Base-by-base conservation (phyloP, 768 basidiomycete genomes). In the Naganishia kalamii region DNA sequence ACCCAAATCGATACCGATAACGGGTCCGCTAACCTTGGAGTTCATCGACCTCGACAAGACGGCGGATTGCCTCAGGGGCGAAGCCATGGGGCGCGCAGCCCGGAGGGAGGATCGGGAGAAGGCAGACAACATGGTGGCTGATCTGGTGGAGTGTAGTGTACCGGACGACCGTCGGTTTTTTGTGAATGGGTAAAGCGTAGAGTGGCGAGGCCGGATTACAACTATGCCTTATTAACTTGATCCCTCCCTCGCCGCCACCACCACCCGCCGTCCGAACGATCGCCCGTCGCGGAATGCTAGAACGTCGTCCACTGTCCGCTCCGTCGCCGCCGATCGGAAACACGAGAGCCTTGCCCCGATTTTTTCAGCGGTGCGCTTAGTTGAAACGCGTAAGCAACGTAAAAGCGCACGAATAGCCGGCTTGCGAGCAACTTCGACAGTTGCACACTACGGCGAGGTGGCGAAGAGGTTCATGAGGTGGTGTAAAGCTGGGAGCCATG, bases 1-100 rank as follows among this genome's bases (percentile, higher is more conserved):
- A 43, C 92, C 93, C 82, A 98, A 83, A 81, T 97, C 93, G 82
- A 98, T 97, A 82, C 93, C 91, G 78, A 93, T 83, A 66, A 96
- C 91, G 37, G 72, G 74, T 29, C 75, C 92, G 69, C 83, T 85
- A 79, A 94, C 89, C 85, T 94, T 96, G 70, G 88, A 86, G 83
- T 92, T 92, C 90, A 93, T 92, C 82, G 87, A 90, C 80, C 92
- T 86, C 72, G 88, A 88, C 78, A 91, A 70, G 30, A 68, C 61
- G 23, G 73, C 70, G 25, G 73, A 69, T 15, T 71, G 59, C 32
- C 72, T 71, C 61, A 74, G 66, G 62, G 66, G 52, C 23, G 29
- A 61, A 23, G 33, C 25, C 32, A 29, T n/a, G 17, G 25, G 67
- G 27, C 54, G 60, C 63, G 69, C 70, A 65, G 69, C 7, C 66